Conservation (phyloP, 2,329 filamentous ascomycete genomes). For the Diplodia mutila region DNA sequence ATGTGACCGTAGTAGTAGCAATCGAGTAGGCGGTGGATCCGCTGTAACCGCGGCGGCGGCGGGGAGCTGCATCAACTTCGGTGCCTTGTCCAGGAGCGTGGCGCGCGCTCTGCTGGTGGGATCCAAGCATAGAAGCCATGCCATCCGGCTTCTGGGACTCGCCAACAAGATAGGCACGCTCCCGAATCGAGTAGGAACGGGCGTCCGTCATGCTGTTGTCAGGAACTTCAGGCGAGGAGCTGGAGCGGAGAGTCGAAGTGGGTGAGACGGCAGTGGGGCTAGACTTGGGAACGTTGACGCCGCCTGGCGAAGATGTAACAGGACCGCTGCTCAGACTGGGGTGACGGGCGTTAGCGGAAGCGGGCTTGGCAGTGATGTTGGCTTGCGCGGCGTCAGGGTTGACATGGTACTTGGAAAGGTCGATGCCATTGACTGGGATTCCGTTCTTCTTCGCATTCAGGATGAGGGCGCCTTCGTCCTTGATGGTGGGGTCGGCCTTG, state of each 20-base stretch:
- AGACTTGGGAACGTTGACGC: neutral
- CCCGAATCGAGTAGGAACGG: neutral
- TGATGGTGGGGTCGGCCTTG: neutral
- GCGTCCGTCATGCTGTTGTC: neutral
- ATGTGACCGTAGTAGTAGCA: neutral
- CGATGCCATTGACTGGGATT: neutral
- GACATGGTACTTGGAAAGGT: neutral
- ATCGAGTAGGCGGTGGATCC: neutral
- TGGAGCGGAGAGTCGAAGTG: neutral
- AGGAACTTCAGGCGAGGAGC: neutral
- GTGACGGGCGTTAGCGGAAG: no score
- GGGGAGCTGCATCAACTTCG: neutral
- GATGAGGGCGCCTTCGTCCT: neutral
- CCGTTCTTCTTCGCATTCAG: neutral
- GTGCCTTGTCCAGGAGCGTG: neutral
- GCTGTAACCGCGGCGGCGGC: neutral
- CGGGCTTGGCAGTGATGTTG: neutral
- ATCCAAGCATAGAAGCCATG: neutral
- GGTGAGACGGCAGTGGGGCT: neutral
- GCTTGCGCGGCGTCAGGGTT: neutral
- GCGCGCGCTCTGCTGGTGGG: neutral
- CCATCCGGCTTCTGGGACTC: neutral
- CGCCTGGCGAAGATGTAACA: neutral
- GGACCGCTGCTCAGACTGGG: neutral
- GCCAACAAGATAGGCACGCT: neutral